Conservation (phyloP, 2,329 filamentous ascomycete genomes). For the Apiospora pterosperma region DNA sequence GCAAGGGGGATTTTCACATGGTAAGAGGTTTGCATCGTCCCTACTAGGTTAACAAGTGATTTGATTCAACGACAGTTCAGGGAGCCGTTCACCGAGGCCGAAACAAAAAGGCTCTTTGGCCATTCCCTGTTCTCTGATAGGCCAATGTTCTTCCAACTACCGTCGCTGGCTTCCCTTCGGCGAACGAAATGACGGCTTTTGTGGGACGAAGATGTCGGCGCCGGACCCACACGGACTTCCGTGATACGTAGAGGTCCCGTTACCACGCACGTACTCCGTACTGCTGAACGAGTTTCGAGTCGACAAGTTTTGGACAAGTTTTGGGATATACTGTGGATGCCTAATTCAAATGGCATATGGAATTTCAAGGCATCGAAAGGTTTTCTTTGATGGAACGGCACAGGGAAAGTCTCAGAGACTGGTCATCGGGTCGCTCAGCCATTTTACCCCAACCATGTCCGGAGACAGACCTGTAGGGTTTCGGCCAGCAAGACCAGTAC, state of each 20-base stretch:
- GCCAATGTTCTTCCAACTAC: background rate
- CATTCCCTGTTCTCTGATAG: background rate
- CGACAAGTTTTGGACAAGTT: no score
- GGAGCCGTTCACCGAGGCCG: background rate
- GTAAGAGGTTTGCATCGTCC: background rate
- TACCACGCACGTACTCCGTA: background rate
- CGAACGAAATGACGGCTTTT: background rate
- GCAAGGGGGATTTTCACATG: background rate
- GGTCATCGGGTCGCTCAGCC: background rate
- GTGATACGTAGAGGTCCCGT: background rate
- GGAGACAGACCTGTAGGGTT: background rate
- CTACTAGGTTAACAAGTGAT: background rate
- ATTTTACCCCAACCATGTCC: slow-evolving; percentile 1
- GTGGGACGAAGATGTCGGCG: background rate
- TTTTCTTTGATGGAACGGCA: background rate
- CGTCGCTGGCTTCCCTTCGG: background rate
- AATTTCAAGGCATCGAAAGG: background rate
- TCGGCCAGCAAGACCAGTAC: background rate
- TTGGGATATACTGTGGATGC: background rate
- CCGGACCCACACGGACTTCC: background rate
- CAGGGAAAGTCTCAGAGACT: background rate
- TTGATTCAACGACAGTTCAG: background rate
- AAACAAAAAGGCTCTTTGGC: background rate
- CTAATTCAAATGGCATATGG: background rate
- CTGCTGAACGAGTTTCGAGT: background rate